Evolutionary conservation across 345 rosid species (phyloP).

Genomic region (Aquilaria sinensis): DNA sequence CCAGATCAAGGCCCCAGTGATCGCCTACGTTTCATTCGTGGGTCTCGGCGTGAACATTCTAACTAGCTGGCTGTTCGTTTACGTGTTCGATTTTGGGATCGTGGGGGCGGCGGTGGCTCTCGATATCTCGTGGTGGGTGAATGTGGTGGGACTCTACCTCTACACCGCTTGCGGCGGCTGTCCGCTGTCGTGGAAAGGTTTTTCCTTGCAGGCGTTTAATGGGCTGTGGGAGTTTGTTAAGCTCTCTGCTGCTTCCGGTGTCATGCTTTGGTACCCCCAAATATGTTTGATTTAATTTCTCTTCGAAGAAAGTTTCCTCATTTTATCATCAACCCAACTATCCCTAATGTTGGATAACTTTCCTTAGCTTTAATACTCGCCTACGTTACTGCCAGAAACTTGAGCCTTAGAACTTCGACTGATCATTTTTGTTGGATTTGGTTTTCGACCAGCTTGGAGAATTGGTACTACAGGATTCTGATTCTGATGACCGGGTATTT

Average conservation of each 20-base stretch:
- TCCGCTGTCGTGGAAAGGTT: constrained; percentile 60
- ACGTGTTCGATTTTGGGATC: constrained; percentile 33
- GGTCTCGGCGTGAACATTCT: constrained; percentile 35
- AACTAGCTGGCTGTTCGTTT: constrained; percentile 47
- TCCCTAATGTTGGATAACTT: neutral
- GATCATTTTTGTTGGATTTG: neutral
- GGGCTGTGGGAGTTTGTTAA: constrained; percentile 54
- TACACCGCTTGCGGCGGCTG: constrained; percentile 40
- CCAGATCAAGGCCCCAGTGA: constrained; percentile 45
- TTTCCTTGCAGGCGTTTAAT: constrained; percentile 43
- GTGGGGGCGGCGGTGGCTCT: constrained; percentile 47
- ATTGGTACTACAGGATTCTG: constrained; percentile 71
- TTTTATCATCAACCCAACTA: neutral
- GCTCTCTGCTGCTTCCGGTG: constrained; percentile 63
- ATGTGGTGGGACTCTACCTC: constrained; percentile 21
- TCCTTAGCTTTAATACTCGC: neutral
- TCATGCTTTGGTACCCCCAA: constrained; percentile 57
- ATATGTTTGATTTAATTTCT: neutral
- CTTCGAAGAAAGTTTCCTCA: neutral
- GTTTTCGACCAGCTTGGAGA: constrained; percentile 40
- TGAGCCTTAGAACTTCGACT: neutral
- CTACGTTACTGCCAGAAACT: neutral
- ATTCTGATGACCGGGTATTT: constrained; percentile 64
- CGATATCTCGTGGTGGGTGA: constrained; percentile 61
- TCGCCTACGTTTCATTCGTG: constrained; percentile 29